A percentile compares a stretch with the other conserved stretches of the same genome.
Evolutionary conservation across 2,329 filamentous ascomycete species (phyloP).

Genomic region (Teratosphaeria gauchensis): DNA sequence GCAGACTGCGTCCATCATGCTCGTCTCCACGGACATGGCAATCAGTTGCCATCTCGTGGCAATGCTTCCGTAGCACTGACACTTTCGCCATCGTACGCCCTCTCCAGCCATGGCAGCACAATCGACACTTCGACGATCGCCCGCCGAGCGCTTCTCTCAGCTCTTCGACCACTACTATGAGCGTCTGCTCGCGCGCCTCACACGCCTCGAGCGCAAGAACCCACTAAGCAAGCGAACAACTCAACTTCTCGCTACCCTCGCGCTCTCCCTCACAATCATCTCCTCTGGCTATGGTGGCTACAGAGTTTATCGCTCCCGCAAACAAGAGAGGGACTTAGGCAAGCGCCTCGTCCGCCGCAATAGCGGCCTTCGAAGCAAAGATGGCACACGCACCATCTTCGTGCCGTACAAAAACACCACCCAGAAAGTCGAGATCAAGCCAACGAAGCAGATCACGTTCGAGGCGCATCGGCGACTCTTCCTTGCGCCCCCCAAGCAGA

Average conservation of each 20-base stretch:
- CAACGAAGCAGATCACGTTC: constrained; percentile 87
- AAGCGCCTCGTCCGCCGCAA: constrained; percentile 76
- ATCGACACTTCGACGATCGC: constrained; percentile 57
- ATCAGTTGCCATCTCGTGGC: neutral
- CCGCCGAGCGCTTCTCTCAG: constrained; percentile 21
- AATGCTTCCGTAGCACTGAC: neutral
- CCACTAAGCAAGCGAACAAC: constrained; percentile 58
- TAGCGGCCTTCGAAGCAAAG: constrained; percentile 80
- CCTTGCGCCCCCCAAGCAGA: constrained; percentile 66
- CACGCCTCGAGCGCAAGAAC: constrained; percentile 40
- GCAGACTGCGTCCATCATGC: neutral
- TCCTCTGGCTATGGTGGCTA: constrained; percentile 68
- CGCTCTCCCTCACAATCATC: constrained; percentile 69
- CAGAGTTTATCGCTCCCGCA: constrained; percentile 62
- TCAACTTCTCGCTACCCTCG: constrained; percentile 65
- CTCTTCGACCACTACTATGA: constrained; percentile 30
- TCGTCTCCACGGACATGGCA: neutral
- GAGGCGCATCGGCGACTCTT: constrained; percentile 92
- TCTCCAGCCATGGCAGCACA: constrained; percentile 64
- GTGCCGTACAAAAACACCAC: constrained; percentile 84
- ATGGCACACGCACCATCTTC: constrained; percentile 89
- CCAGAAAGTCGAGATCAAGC: constrained; percentile 81
- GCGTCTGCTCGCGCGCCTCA: constrained; percentile 37
- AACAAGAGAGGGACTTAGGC: constrained; percentile 73
- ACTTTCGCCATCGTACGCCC: neutral